phyloP scores from a whole-genome alignment of 345 rosid genomes.

The Camelina laxa region DNA sequence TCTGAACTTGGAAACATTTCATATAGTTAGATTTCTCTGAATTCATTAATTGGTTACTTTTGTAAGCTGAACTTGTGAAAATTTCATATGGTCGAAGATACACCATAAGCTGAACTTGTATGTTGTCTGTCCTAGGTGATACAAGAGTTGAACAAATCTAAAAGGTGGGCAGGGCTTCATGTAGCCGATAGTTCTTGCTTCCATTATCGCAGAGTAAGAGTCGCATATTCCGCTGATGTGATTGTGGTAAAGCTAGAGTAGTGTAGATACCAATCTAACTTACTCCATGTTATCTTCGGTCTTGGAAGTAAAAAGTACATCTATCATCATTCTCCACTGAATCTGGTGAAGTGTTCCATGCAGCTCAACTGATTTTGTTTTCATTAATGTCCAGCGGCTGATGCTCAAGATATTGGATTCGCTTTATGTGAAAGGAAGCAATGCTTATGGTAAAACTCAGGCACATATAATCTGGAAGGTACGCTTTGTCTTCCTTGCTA shows the following conservation, averaged over 20 bases:
- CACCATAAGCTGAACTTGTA: not conserved
- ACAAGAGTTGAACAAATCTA: slow-evolving; percentile 66
- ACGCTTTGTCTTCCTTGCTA: slow-evolving; percentile 16
- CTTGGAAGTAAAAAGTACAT: not conserved
- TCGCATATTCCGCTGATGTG: not conserved
- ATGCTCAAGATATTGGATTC: slow-evolving; percentile 53
- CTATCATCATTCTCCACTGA: slow-evolving; percentile 14
- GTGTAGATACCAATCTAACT: slow-evolving; percentile 10
- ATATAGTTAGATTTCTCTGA: slow-evolving; percentile 13
- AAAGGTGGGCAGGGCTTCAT: slow-evolving; percentile 78
- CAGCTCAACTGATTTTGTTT: not conserved
- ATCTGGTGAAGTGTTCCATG: slow-evolving; percentile 25
- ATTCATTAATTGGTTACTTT: slow-evolving; percentile 5
- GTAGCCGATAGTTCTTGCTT: slow-evolving; percentile 92
- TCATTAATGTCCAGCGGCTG: slow-evolving; percentile 57
- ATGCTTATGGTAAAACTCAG: slow-evolving; percentile 36
- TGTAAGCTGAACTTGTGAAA: slow-evolving; percentile 21
- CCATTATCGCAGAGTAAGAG: slow-evolving; percentile 82
- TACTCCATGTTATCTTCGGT: slow-evolving; percentile 10
- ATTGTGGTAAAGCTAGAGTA: slow-evolving; percentile 6
- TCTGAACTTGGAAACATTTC: not conserved
- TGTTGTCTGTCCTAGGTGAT: slow-evolving; percentile 59
- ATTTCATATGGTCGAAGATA: slow-evolving; percentile 17
- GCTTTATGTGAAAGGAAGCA: slow-evolving; percentile 25
- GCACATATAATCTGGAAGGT: slow-evolving; percentile 63